Base-by-base conservation (phyloP, 2,329 filamentous ascomycete species). In the Penicillium expansum region DNA sequence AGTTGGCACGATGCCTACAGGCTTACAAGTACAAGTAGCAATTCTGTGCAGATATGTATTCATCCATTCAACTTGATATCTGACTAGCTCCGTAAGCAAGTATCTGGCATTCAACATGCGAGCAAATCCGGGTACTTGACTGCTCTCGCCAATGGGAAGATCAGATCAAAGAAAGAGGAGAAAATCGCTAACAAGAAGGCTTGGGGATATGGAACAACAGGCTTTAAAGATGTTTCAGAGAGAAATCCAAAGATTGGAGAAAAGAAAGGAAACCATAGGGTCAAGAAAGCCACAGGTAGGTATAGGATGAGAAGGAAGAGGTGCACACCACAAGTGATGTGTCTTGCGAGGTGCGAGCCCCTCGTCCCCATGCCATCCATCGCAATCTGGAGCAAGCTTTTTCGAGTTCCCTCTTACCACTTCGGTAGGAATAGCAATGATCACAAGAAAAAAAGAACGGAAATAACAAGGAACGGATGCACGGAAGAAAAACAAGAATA, bases 181-280 rank as follows among this genome's bases (percentile, higher is more conserved):
- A 44, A 56, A 41, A 54, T 48, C 39, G 45, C 44, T 55, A 58
- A 56, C 56, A 59, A 56, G 35, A 20, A 60, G 52, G 53, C 52
- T 58, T 65, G 63, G 62, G 62, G 63, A 65, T 67, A 65, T 63
- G 58, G 64, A 45, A 60, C 56, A 61, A 57, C 43, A 56, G 38
- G 58, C 55, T 62, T 55, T 24, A 55, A 22, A 61, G 47, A 14
- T 55, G 30, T 43, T 30, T 35, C 42, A 22, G 50, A 20, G 29
- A 24, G 16, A 7, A 42, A 39, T 48, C 47, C 38, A 50, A 50
- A 50, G 22, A 51, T 18, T 51, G 30, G 41, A 52, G 33, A 56
- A 35, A 44, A 41, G 39, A 55, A 54, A 43, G 49, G 44, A 49
- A 53, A 32, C 16, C 32, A 27, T 43, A 29, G 43, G 24, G 22